Conservation (phyloP, 306 rosid species). For the Medicago lupulina region DNA sequence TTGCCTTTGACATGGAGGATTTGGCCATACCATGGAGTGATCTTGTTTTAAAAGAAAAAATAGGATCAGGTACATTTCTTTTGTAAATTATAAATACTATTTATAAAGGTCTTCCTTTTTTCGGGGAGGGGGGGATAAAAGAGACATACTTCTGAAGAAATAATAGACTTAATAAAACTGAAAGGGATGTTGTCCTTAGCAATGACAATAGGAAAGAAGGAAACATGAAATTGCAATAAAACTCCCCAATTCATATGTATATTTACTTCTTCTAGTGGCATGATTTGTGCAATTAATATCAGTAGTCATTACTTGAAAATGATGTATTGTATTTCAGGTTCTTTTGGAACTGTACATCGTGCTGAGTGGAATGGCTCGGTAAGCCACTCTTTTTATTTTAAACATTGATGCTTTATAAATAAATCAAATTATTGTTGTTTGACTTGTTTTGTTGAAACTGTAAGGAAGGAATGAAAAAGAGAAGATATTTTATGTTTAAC, state of each 20-base stretch:
- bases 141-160: constrained; percentile 19
- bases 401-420: constrained; percentile 27
- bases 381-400: constrained; percentile 43
- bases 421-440: constrained; percentile 22
- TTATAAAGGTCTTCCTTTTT: neutral
- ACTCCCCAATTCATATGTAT: constrained; percentile 17
- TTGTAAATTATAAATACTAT: constrained; percentile 2
- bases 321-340: constrained; percentile 68
- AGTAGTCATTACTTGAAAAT: constrained; percentile 31
- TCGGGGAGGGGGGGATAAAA: neutral
- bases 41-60: constrained; percentile 81
- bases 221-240: neutral
- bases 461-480: constrained; percentile 21
- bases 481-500: constrained; percentile 25
- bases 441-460: constrained; percentile 32
- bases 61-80: constrained; percentile 81
- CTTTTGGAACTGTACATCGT: constrained; percentile 98
- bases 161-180: constrained; percentile 3
- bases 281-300: constrained; percentile 32
- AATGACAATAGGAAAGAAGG: constrained; percentile 11
- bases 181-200: constrained; percentile 29
- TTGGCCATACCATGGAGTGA: constrained; percentile 86
- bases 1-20: constrained; percentile 70
- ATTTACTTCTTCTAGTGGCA: constrained; percentile 39
- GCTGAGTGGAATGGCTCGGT: constrained; percentile 99